Percentiles rank a stretch among this genome's conserved stretches.
Evolutionary conservation across 208 protist species (phyloP).

Genomic region (Porcisia deanei): DNA sequence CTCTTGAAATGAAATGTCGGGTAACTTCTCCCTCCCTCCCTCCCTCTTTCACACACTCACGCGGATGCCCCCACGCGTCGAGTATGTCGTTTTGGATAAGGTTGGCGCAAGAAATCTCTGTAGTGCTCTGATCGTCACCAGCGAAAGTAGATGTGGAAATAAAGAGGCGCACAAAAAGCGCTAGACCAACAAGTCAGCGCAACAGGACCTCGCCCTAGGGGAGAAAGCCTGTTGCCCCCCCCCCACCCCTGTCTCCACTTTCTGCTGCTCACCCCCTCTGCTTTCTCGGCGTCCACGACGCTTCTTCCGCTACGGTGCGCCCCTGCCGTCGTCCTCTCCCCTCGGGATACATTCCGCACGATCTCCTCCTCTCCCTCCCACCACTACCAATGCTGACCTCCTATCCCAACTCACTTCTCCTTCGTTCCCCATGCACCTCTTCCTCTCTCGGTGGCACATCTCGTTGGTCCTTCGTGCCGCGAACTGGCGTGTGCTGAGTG

Average conservation of each 20-base stretch:
- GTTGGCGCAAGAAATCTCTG: background rate
- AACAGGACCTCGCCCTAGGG: background rate
- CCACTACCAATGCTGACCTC: background rate
- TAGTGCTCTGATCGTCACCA: background rate
- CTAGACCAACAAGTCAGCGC: background rate
- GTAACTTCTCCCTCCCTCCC: background rate
- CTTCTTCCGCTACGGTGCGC: no score
- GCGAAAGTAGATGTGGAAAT: background rate
- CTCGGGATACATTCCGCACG: background rate
- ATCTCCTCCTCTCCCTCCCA: conserved; percentile 3
- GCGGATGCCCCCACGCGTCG: background rate
- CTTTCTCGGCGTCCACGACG: background rate
- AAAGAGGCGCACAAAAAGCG: background rate
- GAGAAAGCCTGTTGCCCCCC: background rate
- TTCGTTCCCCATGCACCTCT: background rate
- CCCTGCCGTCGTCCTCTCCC: background rate
- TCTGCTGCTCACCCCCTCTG: background rate
- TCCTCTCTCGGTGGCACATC: background rate
- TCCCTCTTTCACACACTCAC: background rate
- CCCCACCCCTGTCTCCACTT: background rate
- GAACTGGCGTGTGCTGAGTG: background rate
- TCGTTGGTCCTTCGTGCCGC: background rate
- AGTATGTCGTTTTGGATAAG: background rate
- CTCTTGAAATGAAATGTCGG: background rate
- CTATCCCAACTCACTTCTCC: background rate